A percentile compares a stretch with the other conserved stretches of the same genome.
Evolutionary conservation across 1,139 yeast genomes (phyloP).

Genomic region (Blastobotrys indianensis): DNA sequence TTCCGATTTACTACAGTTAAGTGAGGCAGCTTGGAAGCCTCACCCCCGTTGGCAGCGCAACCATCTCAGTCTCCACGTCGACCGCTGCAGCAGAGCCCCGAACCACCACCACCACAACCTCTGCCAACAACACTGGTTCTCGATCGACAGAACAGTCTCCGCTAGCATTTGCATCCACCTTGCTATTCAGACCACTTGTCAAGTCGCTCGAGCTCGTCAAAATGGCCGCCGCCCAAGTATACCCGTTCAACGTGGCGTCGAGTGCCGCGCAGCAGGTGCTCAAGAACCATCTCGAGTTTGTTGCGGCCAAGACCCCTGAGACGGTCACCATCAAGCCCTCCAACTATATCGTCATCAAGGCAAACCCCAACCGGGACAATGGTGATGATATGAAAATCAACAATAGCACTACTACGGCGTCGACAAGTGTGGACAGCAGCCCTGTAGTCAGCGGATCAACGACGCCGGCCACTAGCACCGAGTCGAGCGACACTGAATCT

Average conservation of each 20-base stretch:
- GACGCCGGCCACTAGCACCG: slow-evolving; percentile 8
- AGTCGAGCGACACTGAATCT: neutral
- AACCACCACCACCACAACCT: too few relatives aligned
- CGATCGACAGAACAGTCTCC: too few relatives aligned
- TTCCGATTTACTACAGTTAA: too few relatives aligned
- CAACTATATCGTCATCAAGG: slow-evolving; percentile 19
- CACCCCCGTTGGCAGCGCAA: too few relatives aligned
- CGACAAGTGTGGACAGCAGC: neutral
- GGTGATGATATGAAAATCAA: too few relatives aligned
- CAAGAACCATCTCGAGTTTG: slow-evolving; percentile 56
- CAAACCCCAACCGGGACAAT: neutral
- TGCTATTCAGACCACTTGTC: too few relatives aligned
- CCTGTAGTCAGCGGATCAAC: neutral
- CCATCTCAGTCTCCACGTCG: too few relatives aligned
- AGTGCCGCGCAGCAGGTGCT: slow-evolving; percentile 12
- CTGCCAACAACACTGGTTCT: too few relatives aligned
- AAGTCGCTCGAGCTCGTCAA: neutral
- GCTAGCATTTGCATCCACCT: too few relatives aligned
- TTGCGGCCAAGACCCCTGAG: slow-evolving; percentile 44
- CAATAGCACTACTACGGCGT: neutral
- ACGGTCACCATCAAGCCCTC: slow-evolving; percentile 31
- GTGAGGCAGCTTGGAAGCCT: too few relatives aligned
- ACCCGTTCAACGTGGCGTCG: slow-evolving; percentile 5
- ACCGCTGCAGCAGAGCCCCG: too few relatives aligned
- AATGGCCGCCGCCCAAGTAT: slow-evolving; percentile 1